Conservation (phyloP, 805 yeast genomes). For the Yarrowia osloensis region DNA sequence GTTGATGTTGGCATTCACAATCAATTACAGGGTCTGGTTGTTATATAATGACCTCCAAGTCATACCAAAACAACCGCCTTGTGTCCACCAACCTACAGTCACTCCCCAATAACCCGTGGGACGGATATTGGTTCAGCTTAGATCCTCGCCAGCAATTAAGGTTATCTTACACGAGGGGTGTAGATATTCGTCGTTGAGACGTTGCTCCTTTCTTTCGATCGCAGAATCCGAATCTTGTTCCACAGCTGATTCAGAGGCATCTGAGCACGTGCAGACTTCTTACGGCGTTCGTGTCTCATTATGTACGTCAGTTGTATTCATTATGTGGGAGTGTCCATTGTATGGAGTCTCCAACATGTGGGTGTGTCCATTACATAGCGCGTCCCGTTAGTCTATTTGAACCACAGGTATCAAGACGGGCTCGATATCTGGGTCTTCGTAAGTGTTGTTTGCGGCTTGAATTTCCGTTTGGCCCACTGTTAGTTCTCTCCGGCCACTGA, state of each 20-base stretch:
- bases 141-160: not conserved
- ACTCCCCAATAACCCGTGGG: too few relatives aligned
- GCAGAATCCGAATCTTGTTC: too few relatives aligned
- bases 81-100: too few relatives aligned
- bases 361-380: not conserved
- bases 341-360: too few relatives aligned
- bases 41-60: too few relatives aligned
- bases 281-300: not conserved
- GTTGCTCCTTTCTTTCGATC: too few relatives aligned
- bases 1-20: too few relatives aligned
- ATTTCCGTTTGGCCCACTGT: not conserved
- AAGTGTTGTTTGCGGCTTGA: not conserved
- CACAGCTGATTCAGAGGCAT: too few relatives aligned
- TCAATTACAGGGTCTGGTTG: too few relatives aligned
- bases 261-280: too few relatives aligned
- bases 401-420: not conserved
- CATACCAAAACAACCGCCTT: too few relatives aligned
- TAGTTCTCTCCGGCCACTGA: not conserved
- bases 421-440: not conserved
- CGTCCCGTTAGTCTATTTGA: not conserved
- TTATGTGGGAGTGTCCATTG: too few relatives aligned
- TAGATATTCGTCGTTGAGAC: not conserved
- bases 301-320: not conserved
- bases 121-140: not conserved
- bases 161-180: not conserved